Conservation (phyloP, 2,329 filamentous ascomycete species). For the Pseudopyricularia cyperi region DNA sequence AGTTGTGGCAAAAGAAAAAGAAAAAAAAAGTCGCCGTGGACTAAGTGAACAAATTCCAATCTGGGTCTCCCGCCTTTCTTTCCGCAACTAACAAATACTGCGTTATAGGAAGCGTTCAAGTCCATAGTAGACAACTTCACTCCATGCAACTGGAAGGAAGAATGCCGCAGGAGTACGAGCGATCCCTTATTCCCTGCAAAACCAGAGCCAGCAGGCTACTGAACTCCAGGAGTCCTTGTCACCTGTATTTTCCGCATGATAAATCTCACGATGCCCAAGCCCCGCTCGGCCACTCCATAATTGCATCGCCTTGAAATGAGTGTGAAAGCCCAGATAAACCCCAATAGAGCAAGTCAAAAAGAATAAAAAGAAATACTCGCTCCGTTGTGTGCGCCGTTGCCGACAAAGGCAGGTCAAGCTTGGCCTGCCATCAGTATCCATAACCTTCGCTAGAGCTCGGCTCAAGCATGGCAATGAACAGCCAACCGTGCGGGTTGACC, state of each 20-base stretch:
- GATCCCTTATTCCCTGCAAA: constrained; percentile 30
- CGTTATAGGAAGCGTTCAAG: constrained; percentile 68
- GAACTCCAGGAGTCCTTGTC: constrained; percentile 1
- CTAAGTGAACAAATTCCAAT: background rate
- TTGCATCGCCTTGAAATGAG: too few relatives aligned
- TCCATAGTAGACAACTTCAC: constrained; percentile 82
- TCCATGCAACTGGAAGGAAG: constrained; percentile 59
- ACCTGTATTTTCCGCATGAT: background rate
- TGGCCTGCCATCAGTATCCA: too few relatives aligned
- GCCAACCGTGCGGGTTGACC: too few relatives aligned
- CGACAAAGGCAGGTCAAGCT: too few relatives aligned
- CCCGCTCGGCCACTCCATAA: background rate
- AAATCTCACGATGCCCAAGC: background rate
- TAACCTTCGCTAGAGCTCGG: too few relatives aligned
- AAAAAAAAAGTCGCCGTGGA: background rate
- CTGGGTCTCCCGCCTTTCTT: background rate
- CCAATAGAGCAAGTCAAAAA: too few relatives aligned
- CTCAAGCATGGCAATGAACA: too few relatives aligned
- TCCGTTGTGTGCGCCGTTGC: too few relatives aligned
- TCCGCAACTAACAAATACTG: background rate
- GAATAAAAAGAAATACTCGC: too few relatives aligned
- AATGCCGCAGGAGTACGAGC: constrained; percentile 33
- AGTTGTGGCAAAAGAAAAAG: too few relatives aligned
- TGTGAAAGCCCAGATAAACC: too few relatives aligned
- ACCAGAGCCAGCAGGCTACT: constrained; percentile 40